Evolutionary conservation across 148 eudicot species (phyloP).

Genomic region (Chenopodium suecicum): DNA sequence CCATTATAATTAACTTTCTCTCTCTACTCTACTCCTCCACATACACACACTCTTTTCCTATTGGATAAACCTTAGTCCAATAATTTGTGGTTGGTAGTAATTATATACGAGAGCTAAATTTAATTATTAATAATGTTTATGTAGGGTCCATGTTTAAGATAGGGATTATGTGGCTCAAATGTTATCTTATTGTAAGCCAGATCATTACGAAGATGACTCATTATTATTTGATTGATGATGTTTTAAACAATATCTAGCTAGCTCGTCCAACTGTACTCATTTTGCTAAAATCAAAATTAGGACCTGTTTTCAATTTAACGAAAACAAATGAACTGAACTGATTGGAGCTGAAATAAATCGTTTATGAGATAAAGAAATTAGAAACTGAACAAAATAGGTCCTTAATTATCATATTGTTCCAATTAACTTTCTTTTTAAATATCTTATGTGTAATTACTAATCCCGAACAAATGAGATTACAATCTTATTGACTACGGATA

Average conservation of each 20-base stretch:
- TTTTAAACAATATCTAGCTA: no score
- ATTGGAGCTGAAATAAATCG: no score
- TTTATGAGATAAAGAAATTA: no score
- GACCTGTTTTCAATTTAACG: no score
- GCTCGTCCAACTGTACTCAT: background rate
- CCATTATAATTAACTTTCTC: background rate
- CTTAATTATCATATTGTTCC: no score
- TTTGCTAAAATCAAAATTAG: background rate
- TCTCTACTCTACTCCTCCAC: background rate
- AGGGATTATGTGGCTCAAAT: slow-evolving; percentile 18
- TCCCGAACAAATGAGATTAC: no score
- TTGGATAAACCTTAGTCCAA: slow-evolving; percentile 13
- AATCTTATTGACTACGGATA: no score
- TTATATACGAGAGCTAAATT: background rate
- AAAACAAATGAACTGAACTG: no score
- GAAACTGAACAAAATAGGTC: no score
- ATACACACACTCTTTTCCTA: background rate
- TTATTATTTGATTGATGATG: background rate
- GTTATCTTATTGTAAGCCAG: background rate
- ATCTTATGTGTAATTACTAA: no score
- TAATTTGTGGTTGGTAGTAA: slow-evolving; percentile 18
- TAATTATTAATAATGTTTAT: background rate
- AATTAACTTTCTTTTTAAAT: no score
- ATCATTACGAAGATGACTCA: background rate
- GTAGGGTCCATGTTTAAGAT: slow-evolving; percentile 8